Evolutionary conservation across 352 stramenopile species (phyloP), one percentile per base, ranked within the genome.

Genomic region (Phytopythium chamaehyphon): DNA sequence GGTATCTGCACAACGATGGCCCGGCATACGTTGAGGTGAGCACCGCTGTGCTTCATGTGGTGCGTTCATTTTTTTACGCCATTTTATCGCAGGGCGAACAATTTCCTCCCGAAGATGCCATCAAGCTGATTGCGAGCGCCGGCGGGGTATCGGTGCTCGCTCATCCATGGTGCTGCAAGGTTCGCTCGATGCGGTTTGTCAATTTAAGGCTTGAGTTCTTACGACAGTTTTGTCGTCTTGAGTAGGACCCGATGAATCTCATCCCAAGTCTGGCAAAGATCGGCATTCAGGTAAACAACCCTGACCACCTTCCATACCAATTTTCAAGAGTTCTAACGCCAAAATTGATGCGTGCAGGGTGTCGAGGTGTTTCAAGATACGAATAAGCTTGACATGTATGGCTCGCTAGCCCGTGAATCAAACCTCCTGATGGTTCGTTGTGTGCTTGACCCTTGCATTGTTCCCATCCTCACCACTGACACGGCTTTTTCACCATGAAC

Each of bases 121-220:
- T 94, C 58, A 88, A 90, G 48, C 71, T 94, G 40, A 94, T 94
- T 51, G 78, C 84, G 15, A 86, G 77, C 26, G 76, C 78, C 16
- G 83, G 83, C 11, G 83, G 83, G 2, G 67, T 94, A 12, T 93
- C 83, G 0, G 76, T 94, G 47, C 68, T 94, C n/a, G 83, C 83
- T 0, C 83, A 94, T 47, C 83, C 83, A 18, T 94, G 83, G 83
- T 92, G 81, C 49, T 94, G 79, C 56, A 94, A 92, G 55, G 77
- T 86, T 55, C 4, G 50, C 43, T 35, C 14, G 6, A 24, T 60
- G 14, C 47, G 6, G 10, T 1, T 4, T 19, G 37, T 21, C 23
- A 35, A 21, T 48, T 10, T 24, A 24, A 37, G 36, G 24, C 43
- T 54, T 15, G 19, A 6, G 12, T 45, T n/a, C n/a, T n/a, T n/a